Percentiles rank a stretch among this genome's conserved stretches.
phyloP scores from a whole-genome alignment of 1,139 yeast genomes.

The Hyphopichia wangnamkhiaoensis region DNA sequence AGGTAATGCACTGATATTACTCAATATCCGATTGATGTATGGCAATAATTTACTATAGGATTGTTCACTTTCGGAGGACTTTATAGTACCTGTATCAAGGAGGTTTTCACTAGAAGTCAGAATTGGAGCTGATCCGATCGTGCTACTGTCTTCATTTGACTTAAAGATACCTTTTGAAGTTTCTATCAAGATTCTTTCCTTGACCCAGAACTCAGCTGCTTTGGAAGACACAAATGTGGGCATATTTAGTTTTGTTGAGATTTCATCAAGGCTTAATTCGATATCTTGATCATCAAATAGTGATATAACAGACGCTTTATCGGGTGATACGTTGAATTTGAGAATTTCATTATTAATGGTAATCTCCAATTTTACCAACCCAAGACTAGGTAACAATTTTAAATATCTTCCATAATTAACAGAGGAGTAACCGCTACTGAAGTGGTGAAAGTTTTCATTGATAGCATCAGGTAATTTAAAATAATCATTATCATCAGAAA shows the following conservation, averaged over 20 bases:
- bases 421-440: conserved; percentile 39
- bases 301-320: conserved; percentile 65
- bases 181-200: conserved; percentile 46
- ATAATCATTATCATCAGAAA: conserved; percentile 30
- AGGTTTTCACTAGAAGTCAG: not conserved
- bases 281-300: conserved; percentile 46
- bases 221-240: conserved; percentile 36
- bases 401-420: conserved; percentile 61
- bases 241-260: conserved; percentile 34
- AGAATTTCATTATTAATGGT: conserved; percentile 45
- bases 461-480: conserved; percentile 51
- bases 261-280: conserved; percentile 24
- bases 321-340: conserved; percentile 60
- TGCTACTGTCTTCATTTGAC: conserved; percentile 15
- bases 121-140: not conserved
- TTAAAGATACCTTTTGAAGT: conserved; percentile 28
- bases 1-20: conserved; percentile 53
- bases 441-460: conserved; percentile 38
- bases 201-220: conserved; percentile 59
- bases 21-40: conserved; percentile 55
- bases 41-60: conserved; percentile 34
- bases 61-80: too few species aligned
- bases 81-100: too few species aligned
- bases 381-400: conserved; percentile 59
- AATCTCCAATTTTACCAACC: conserved; percentile 62